These are phyloP conservation scores for Aspergillus pseudoviridinutans DNA, from an alignment of 2,329 filamentous ascomycete genomes.

Conservation along the genomic window DNA sequence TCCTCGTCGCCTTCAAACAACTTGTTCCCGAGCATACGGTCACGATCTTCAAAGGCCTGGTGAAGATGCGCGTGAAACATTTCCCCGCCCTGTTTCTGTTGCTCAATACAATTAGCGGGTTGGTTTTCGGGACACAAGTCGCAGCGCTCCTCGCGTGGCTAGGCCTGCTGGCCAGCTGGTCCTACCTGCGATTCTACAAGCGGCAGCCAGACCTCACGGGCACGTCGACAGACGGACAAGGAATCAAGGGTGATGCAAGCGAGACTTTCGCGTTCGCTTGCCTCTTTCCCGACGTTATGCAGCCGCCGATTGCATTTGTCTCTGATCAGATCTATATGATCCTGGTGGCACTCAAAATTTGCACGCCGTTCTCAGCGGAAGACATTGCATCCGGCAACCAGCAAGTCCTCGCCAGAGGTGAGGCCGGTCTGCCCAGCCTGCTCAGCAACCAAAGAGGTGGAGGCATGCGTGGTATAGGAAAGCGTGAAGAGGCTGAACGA, in stretches of 20 bases:
- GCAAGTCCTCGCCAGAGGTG: constrained; percentile 62
- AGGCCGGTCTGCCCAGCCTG: constrained; percentile 58
- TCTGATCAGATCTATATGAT: constrained; percentile 70
- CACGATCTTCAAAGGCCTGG: constrained; percentile 79
- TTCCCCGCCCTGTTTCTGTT: constrained; percentile 72
- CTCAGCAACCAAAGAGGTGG: constrained; percentile 47
- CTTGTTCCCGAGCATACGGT: constrained; percentile 96
- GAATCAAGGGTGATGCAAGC: constrained; percentile 82
- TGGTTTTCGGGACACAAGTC: constrained; percentile 66
- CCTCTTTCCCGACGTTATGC: constrained; percentile 84
- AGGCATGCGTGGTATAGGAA: constrained; percentile 52
- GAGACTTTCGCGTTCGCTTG: constrained; percentile 95
- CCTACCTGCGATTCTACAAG: constrained; percentile 95
- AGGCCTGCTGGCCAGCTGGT: constrained; percentile 86
- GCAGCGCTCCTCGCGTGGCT: constrained; percentile 74
- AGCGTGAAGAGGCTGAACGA: constrained; percentile 86
- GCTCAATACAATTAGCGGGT: constrained; percentile 64
- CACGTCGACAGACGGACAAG: constrained; percentile 49
- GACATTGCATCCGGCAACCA: constrained; percentile 72
- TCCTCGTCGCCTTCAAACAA: constrained; percentile 96
- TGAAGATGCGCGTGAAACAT: constrained; percentile 83
- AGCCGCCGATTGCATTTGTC: constrained; percentile 71
- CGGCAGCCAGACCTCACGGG: constrained; percentile 52
- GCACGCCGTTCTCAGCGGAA: constrained; percentile 78
- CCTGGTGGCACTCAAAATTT: constrained; percentile 71